Base-by-base conservation (phyloP, 345 rosid genomes). In the Aquilaria sinensis region DNA sequence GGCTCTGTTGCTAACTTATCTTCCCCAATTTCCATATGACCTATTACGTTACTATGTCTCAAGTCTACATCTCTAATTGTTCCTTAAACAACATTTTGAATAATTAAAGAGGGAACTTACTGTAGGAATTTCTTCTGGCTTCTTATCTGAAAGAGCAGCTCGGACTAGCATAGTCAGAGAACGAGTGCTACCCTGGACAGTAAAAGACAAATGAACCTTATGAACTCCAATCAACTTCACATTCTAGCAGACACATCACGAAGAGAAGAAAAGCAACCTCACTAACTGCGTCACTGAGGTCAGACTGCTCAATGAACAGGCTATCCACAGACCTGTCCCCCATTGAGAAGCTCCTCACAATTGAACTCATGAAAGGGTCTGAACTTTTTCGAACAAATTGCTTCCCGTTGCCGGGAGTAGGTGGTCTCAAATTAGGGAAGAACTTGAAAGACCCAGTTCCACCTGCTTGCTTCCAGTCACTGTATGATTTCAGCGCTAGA, bases 391-490 rank as follows among this genome's bases (percentile, higher is more conserved):
- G 78, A 14, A 77, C 56, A 64, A 90, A 93, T 1, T 77, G 75
- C 67, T 83, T 90, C 45, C 69, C 77, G 5, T 69, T 69, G 23
- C 67, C 78, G 10, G 72, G 71, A 31, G 67, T 34, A 47, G 69
- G 23, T 23, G 83, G 79, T 58, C 83, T 94, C 60, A 69, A 60
- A 65, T 68, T 88, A 53, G 75, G 83, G 37, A 78, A 83, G 53
- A 76, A 80, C 62, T 86, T 90, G 92, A 89, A 90, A 0, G 80
- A 63, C 55, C 97, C 95, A 56, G 62, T 63, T 49, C 78, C 97
- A 70, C 95, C 97, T 29, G 67, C 75, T 55, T 75, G 78, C 75
- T 86, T 93, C 97, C 98, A 90, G 32, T 86, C 96, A 48, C 72
- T 58, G 53, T 86, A 93, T 48, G 96, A 83, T 71, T 93, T 90